A percentile compares a stretch with the other conserved stretches of the same genome.
Evolutionary conservation across 257 asterid species (phyloP).

Genomic region (Nyctanthes arbortristis): DNA sequence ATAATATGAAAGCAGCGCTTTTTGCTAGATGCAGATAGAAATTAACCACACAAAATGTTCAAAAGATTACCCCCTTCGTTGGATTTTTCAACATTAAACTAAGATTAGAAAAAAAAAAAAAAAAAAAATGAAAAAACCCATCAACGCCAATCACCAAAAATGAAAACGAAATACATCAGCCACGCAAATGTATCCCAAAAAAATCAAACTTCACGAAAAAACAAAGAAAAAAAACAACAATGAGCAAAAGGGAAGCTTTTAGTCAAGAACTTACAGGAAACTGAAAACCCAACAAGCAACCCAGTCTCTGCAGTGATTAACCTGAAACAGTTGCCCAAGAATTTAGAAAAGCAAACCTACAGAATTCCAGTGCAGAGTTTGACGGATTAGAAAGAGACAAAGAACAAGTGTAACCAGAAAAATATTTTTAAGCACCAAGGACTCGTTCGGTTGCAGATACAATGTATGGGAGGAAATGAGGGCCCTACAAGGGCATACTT

Average conservation of each 20-base stretch:
- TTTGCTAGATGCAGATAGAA: background rate
- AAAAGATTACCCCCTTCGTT: background rate
- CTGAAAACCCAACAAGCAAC: conserved; percentile 25
- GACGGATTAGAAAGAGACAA: background rate
- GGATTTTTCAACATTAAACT: background rate
- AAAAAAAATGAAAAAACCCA: background rate
- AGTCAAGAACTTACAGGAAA: conserved; percentile 17
- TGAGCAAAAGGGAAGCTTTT: background rate
- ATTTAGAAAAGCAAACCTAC: background rate
- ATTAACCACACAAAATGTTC: background rate
- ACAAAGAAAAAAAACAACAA: background rate
- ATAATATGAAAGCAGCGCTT: background rate
- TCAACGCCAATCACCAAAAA: background rate
- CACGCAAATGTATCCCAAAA: too few relatives aligned
- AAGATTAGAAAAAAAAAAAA: too few relatives aligned
- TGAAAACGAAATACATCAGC: background rate
- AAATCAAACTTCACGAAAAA: background rate
- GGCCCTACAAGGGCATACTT: conserved; percentile 28
- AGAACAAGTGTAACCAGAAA: background rate
- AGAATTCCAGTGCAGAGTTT: conserved; percentile 8
- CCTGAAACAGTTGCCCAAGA: conserved; percentile 16
- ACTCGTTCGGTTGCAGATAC: conserved; percentile 28
- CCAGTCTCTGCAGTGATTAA: conserved; percentile 17
- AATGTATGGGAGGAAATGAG: conserved; percentile 33
- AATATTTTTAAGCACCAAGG: too few relatives aligned